These are phyloP conservation scores for Phytophthora hybrid DNA, from an alignment of 352 stramenopile species.

Conservation along the genomic window DNA sequence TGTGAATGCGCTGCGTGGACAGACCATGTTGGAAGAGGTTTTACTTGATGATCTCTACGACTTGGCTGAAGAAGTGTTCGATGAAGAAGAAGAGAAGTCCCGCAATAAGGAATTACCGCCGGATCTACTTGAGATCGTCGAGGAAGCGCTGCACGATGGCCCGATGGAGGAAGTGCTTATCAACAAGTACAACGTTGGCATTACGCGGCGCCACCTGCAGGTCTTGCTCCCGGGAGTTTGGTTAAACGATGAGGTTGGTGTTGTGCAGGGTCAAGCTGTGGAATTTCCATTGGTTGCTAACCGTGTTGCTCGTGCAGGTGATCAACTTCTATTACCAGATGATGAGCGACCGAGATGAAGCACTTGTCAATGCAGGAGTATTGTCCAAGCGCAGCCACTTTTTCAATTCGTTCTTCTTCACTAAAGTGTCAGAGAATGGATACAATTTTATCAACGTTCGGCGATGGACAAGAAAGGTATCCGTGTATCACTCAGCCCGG, in stretches of 20 bases:
- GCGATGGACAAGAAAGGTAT: slow-evolving; percentile 85
- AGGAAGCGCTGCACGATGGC: slow-evolving; percentile 63
- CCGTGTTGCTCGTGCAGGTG: slow-evolving; percentile 41
- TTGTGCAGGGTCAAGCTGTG: too few relatives aligned
- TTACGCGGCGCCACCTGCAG: slow-evolving; percentile 78
- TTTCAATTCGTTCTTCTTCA: slow-evolving; percentile 91
- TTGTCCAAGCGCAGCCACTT: slow-evolving; percentile 76
- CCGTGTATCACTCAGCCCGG: neutral
- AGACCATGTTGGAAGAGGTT: slow-evolving; percentile 73
- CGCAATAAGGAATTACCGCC: slow-evolving; percentile 63
- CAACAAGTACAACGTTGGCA: slow-evolving; percentile 85
- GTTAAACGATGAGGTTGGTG: slow-evolving; percentile 83
- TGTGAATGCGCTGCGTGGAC: neutral
- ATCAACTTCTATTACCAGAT: slow-evolving; percentile 92
- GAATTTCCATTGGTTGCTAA: neutral
- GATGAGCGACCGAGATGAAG: slow-evolving; percentile 74
- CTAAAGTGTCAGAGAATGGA: slow-evolving; percentile 79
- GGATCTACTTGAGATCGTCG: slow-evolving; percentile 72
- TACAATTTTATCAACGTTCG: slow-evolving; percentile 90
- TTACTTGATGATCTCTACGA: slow-evolving; percentile 67
- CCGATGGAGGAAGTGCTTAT: slow-evolving; percentile 71
- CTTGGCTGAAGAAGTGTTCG: slow-evolving; percentile 60
- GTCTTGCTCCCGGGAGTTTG: slow-evolving; percentile 72
- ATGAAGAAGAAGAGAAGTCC: slow-evolving; percentile 58
- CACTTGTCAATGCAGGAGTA: slow-evolving; percentile 55